phyloP scores from a whole-genome alignment of 1,284 basidiomycete genomes.

The Polyporus tsugae region DNA sequence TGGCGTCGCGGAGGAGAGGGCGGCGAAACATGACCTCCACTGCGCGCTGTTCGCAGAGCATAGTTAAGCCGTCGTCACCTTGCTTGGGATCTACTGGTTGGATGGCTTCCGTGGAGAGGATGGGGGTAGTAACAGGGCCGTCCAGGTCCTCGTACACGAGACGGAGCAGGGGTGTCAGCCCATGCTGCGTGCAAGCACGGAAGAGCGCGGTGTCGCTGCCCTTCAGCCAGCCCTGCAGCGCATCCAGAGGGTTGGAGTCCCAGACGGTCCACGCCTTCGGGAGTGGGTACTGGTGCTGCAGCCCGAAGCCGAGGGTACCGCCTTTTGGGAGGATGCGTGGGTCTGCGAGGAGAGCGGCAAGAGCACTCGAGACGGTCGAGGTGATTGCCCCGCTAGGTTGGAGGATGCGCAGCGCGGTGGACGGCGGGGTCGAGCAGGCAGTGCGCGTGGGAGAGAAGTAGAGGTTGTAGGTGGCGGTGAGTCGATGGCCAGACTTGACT shows the following conservation, averaged over 20 bases:
- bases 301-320: conserved; percentile 24
- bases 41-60: too few species aligned
- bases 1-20: too few species aligned
- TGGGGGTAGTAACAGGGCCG: background rate
- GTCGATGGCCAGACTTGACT: conserved; percentile 48
- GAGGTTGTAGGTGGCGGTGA: conserved; percentile 53
- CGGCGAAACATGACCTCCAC: too few species aligned
- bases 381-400: background rate
- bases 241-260: too few species aligned
- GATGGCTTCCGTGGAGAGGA: background rate
- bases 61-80: too few species aligned
- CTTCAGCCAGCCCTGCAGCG: conserved; percentile 6
- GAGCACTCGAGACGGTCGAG: conserved; percentile 6
- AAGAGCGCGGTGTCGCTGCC: conserved; percentile 27
- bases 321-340: conserved; percentile 30
- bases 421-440: conserved; percentile 7
- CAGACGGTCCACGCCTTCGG: background rate
- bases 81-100: background rate
- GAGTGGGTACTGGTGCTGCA: conserved; percentile 43
- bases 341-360: conserved; percentile 34
- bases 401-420: conserved; percentile 1
- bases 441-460: conserved; percentile 21
- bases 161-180: conserved; percentile 16
- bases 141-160: background rate
- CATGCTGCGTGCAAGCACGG: conserved; percentile 13